Percentiles rank a stretch among this genome's conserved stretches.
phyloP scores from a whole-genome alignment of 2,329 filamentous ascomycete species.

The Atkinsonella hypoxylon region DNA sequence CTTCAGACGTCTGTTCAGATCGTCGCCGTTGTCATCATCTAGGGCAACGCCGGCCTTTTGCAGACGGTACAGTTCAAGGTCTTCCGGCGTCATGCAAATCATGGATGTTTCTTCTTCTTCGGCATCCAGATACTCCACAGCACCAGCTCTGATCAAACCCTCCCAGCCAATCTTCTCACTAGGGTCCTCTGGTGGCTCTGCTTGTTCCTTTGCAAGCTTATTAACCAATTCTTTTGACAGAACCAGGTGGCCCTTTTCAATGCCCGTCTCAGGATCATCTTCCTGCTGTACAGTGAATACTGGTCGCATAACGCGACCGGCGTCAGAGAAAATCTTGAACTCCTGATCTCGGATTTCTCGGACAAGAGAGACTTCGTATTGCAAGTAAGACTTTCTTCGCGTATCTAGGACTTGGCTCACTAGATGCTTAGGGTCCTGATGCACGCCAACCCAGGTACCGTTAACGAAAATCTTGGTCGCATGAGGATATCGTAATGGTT shows the following conservation, averaged over 20 bases:
- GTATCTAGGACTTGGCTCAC: slow-evolving; percentile 68
- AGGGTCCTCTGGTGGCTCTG: slow-evolving; percentile 48
- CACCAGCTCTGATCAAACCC: slow-evolving; percentile 69
- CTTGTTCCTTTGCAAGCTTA: slow-evolving; percentile 60
- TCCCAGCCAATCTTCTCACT: slow-evolving; percentile 71
- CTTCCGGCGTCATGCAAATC: slow-evolving; percentile 98
- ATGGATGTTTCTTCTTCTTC: slow-evolving; percentile 98
- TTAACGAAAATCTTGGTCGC: slow-evolving; percentile 98
- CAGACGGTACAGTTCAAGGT: slow-evolving; percentile 67
- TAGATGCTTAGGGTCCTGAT: slow-evolving; percentile 76
- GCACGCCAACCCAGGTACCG: slow-evolving; percentile 94
- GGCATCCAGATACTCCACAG: slow-evolving; percentile 91
- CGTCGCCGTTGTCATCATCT: slow-evolving; percentile 48
- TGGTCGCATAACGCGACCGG: slow-evolving; percentile 86
- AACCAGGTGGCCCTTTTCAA: slow-evolving; percentile 57
- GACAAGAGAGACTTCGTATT: slow-evolving; percentile 86
- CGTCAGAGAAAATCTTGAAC: slow-evolving; percentile 97
- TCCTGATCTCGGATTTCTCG: slow-evolving; percentile 94
- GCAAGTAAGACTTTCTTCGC: slow-evolving; percentile 70
- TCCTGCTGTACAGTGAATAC: slow-evolving; percentile 91
- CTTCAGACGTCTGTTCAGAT: slow-evolving; percentile 78
- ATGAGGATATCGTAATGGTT: slow-evolving; percentile 71
- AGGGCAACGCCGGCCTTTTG: slow-evolving; percentile 53
- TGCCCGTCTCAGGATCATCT: slow-evolving; percentile 51
- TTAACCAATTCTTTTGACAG: slow-evolving; percentile 75